Evolutionary conservation across 495 filamentous ascomycete genomes (phyloP).

Genomic region (Penicillium diatomitis): DNA sequence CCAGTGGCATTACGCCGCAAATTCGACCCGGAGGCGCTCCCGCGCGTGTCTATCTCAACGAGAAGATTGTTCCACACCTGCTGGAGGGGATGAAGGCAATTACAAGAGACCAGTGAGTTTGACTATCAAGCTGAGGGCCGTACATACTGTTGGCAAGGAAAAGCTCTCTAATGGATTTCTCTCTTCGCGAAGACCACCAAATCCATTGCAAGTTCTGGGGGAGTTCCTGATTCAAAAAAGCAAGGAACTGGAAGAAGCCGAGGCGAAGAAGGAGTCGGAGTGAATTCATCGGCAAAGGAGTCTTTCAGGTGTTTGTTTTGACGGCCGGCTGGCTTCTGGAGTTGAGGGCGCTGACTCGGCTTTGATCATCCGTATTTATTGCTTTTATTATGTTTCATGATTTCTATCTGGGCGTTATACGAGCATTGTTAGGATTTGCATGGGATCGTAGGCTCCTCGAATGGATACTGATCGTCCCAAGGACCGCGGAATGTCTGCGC

Average conservation of each 20-base stretch:
- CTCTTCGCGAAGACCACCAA: slow-evolving; percentile 46
- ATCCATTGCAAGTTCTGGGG: slow-evolving; percentile 76
- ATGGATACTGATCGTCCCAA: no score
- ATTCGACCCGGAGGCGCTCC: slow-evolving; percentile 66
- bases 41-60: slow-evolving; percentile 80
- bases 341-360: no score
- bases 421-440: no score
- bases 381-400: no score
- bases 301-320: not conserved
- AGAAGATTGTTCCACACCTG: slow-evolving; percentile 73
- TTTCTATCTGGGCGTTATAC: no score
- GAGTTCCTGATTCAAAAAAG: slow-evolving; percentile 81
- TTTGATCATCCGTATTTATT: no score
- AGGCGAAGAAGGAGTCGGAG: slow-evolving; percentile 12
- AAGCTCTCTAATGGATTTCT: not conserved
- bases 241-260: slow-evolving; percentile 60
- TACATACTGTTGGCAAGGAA: not conserved
- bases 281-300: not conserved
- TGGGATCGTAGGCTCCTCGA: no score
- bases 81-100: slow-evolving; percentile 90
- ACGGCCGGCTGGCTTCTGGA: no score
- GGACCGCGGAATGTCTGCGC: no score
- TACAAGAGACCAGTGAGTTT: slow-evolving; percentile 67
- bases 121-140: not conserved
- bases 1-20: slow-evolving; percentile 32